These are phyloP conservation scores for Hibiscus trionum DNA, from an alignment of 345 rosid species.

Conservation along the genomic window DNA sequence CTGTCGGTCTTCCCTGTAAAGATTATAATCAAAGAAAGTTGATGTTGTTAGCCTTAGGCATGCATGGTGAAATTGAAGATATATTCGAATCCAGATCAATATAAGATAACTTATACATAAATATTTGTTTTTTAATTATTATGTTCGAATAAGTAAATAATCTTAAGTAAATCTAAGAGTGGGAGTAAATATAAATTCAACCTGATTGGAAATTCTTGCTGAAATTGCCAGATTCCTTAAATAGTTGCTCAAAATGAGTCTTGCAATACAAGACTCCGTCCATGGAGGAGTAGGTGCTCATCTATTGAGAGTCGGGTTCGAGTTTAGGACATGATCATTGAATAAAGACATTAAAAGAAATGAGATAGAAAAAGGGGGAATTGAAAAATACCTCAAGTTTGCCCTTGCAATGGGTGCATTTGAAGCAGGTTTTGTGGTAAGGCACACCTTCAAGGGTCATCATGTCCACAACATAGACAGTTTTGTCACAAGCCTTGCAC, in stretches of 20 bases:
- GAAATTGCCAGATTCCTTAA: constrained; percentile 98
- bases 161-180: not conserved
- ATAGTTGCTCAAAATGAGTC: constrained; percentile 94
- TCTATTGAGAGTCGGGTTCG: constrained; percentile 27
- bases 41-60: constrained; percentile 4
- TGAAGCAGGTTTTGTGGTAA: constrained; percentile 86
- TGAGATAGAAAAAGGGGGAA: not conserved
- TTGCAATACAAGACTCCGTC: constrained; percentile 96
- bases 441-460: constrained; percentile 80
- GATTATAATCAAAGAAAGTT: not conserved
- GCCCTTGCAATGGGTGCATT: constrained; percentile 92
- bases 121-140: too few relatives aligned
- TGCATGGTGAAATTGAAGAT: not conserved
- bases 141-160: not conserved
- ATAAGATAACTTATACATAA: too few relatives aligned
- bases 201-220: constrained; percentile 89
- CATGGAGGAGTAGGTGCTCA: constrained; percentile 98
- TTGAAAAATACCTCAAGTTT: constrained; percentile 54
- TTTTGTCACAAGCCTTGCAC: constrained; percentile 95
- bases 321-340: too few relatives aligned
- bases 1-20: constrained; percentile 45
- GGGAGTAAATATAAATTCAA: not conserved
- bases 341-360: too few relatives aligned
- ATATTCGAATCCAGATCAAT: too few relatives aligned
- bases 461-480: constrained; percentile 84